phyloP scores from a whole-genome alignment of 306 rosid species.

The Gillenia trifoliata region DNA sequence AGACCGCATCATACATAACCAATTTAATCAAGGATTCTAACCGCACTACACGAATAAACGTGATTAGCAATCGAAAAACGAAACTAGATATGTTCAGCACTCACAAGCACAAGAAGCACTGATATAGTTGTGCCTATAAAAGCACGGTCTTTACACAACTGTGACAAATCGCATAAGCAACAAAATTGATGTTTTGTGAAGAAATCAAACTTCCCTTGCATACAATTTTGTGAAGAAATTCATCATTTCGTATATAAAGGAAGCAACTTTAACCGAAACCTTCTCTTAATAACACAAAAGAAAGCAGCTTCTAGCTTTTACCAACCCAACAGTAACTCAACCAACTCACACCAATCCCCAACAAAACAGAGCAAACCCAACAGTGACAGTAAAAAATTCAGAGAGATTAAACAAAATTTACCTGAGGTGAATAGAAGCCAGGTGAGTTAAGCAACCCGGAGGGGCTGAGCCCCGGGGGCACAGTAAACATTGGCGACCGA shows the following conservation, averaged over 20 bases:
- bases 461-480: slow-evolving; percentile 83
- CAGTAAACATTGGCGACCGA: slow-evolving; percentile 67
- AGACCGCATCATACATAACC: background rate
- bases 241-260: background rate
- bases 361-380: background rate
- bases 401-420: slow-evolving; percentile 14
- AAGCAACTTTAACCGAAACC: background rate
- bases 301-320: background rate
- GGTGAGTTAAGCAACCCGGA: slow-evolving; percentile 95
- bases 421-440: slow-evolving; percentile 86
- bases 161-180: background rate
- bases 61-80: background rate
- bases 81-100: background rate
- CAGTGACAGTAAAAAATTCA: background rate
- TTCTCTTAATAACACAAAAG: background rate
- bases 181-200: too few relatives aligned
- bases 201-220: background rate
- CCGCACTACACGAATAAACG: background rate
- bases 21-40: background rate
- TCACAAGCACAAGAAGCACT: background rate
- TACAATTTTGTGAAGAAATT: slow-evolving; percentile 3
- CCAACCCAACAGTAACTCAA: background rate
- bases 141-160: background rate
- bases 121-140: background rate
- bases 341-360: background rate